A percentile compares a stretch with the other conserved stretches of the same genome.
phyloP scores from a whole-genome alignment of 2,329 filamentous ascomycete species.

The Verticillium isaacii region DNA sequence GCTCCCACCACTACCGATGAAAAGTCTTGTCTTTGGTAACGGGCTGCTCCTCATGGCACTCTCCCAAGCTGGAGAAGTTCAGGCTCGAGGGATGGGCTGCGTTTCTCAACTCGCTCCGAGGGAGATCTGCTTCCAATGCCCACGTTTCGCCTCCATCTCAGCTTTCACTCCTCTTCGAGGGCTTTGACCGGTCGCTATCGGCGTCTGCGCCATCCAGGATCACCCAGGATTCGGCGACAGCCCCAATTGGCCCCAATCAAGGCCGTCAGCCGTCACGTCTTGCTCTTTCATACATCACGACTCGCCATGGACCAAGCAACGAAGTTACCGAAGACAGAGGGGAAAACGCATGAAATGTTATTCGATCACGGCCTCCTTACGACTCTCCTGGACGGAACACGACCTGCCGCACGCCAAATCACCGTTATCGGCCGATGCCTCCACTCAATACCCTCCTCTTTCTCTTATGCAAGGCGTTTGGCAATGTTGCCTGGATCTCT shows the following conservation, averaged over 20 bases:
- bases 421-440: background rate
- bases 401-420: background rate
- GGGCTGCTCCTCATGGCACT: slow-evolving; percentile 36
- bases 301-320: slow-evolving; percentile 11
- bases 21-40: slow-evolving; percentile 47
- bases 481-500: background rate
- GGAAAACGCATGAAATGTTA: slow-evolving; percentile 8
- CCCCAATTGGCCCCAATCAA: slow-evolving; percentile 1
- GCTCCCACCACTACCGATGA: slow-evolving; percentile 43
- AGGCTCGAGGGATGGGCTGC: slow-evolving; percentile 39
- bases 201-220: slow-evolving; percentile 22
- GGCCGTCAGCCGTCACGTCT: background rate
- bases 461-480: background rate
- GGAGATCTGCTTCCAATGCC: slow-evolving; percentile 24
- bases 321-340: slow-evolving; percentile 25
- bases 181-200: slow-evolving; percentile 35
- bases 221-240: background rate
- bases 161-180: slow-evolving; percentile 43
- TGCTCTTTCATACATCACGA: background rate
- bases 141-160: slow-evolving; percentile 36
- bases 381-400: background rate
- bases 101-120: slow-evolving; percentile 44
- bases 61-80: slow-evolving; percentile 35
- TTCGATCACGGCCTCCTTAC: slow-evolving; percentile 13
- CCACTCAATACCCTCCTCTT: background rate